Conservation (phyloP, 331 rosid species). For the Quercus lobata region DNA sequence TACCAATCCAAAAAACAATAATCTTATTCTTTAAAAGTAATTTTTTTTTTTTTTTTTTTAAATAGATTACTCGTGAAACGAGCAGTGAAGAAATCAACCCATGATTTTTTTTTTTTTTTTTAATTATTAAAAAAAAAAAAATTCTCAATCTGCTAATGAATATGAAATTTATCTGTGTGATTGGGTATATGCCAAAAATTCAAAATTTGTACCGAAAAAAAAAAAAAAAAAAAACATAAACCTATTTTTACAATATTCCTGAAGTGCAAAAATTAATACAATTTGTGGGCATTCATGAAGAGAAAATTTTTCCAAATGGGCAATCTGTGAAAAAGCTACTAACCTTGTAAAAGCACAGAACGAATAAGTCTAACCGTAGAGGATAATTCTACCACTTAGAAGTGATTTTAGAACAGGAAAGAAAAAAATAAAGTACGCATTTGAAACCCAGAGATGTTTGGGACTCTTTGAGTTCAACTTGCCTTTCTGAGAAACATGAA, state of each 20-base stretch:
- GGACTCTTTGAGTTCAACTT: neutral
- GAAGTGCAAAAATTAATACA: neutral
- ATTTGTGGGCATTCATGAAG: neutral
- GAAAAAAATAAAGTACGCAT: neutral
- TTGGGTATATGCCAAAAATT: neutral
- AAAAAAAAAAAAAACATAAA: neutral
- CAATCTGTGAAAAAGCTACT: conserved; percentile 4
- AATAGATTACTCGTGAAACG: neutral
- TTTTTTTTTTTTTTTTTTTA: neutral
- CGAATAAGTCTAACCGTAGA: neutral
- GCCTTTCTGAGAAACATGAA: neutral
- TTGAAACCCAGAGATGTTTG: neutral
- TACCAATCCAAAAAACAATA: too few species aligned
- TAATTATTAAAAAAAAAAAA: too few species aligned
- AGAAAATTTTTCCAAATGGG: neutral
- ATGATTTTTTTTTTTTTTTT: neutral
- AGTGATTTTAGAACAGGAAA: neutral
- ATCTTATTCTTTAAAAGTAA: neutral
- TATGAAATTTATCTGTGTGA: neutral
- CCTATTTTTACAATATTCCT: neutral
- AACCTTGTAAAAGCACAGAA: conserved; percentile 2
- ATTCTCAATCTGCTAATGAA: neutral
- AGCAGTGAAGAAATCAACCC: neutral
- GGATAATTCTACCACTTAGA: neutral
- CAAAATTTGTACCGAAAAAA: neutral